These are phyloP conservation scores for Beverwykella pulmonaria DNA, from an alignment of 495 filamentous ascomycete species.

Conservation along the genomic window DNA sequence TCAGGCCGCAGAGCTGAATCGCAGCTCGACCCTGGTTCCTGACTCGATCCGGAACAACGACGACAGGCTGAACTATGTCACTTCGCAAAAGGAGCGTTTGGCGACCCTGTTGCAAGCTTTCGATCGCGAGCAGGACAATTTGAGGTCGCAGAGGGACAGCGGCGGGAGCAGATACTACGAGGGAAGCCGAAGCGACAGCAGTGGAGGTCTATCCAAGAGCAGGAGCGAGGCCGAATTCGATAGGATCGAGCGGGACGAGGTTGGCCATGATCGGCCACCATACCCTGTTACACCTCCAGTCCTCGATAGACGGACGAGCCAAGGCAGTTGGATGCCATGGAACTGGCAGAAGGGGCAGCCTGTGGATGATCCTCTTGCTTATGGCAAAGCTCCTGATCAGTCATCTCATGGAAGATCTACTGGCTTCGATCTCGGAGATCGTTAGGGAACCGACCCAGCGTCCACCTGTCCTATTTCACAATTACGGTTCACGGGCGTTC, in stretches of 20 bases:
- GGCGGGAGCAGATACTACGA: slow-evolving; percentile 37
- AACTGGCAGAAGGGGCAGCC: slow-evolving; percentile 50
- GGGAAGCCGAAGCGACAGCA: slow-evolving; percentile 25
- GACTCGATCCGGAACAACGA: slow-evolving; percentile 59
- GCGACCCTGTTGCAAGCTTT: slow-evolving; percentile 71
- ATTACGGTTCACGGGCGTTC: slow-evolving; percentile 5
- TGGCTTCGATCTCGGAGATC: slow-evolving; percentile 32
- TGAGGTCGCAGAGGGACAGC: slow-evolving; percentile 39
- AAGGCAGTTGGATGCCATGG: slow-evolving; percentile 63
- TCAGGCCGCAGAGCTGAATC: slow-evolving; percentile 56
- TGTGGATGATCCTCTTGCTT: slow-evolving; percentile 30
- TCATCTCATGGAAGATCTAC: slow-evolving; percentile 16
- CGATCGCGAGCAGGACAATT: slow-evolving; percentile 67
- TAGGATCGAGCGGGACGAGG: slow-evolving; percentile 74
- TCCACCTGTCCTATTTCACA: neutral
- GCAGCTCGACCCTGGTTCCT: slow-evolving; percentile 68
- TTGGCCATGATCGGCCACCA: slow-evolving; percentile 37
- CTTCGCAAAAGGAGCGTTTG: slow-evolving; percentile 72
- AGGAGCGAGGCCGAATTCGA: slow-evolving; percentile 80
- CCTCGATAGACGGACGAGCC: slow-evolving; percentile 44
- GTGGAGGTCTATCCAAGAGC: slow-evolving; percentile 66
- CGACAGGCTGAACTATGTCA: slow-evolving; percentile 70
- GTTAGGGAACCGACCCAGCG: neutral
- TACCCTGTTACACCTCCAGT: slow-evolving; percentile 45
- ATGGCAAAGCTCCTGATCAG: slow-evolving; percentile 17